These are phyloP conservation scores for Termitomyces sp. DNA, from an alignment of 768 basidiomycete genomes.

Conservation along the genomic window DNA sequence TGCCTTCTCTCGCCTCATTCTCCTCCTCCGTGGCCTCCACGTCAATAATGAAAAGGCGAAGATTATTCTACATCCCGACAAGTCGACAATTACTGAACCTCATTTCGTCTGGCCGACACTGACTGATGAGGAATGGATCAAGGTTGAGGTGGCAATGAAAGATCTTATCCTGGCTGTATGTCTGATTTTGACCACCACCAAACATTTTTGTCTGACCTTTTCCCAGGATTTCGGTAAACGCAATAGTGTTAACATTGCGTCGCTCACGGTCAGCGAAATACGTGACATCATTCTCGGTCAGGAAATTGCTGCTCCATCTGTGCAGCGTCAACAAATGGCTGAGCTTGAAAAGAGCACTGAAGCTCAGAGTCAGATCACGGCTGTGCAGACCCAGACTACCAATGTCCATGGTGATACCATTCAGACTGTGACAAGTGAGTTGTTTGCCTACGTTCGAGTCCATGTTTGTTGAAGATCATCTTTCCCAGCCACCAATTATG, in stretches of 20 bases:
- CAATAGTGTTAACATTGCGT: conserved; percentile 98
- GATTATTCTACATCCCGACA: conserved; percentile 95
- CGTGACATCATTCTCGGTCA: conserved; percentile 98
- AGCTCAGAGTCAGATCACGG: conserved; percentile 92
- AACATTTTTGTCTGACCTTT: conserved; percentile 1
- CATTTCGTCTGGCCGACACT: conserved; percentile 98
- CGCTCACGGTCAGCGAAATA: conserved; percentile 92
- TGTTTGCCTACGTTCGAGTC: neutral
- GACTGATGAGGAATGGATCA: conserved; percentile 95
- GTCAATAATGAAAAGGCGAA: conserved; percentile 99
- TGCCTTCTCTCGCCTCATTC: conserved; percentile 95
- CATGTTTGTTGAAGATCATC: conserved; percentile 1
- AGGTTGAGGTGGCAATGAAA: conserved; percentile 98
- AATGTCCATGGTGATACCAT: conserved; percentile 97
- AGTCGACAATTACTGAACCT: conserved; percentile 92
- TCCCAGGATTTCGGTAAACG: conserved; percentile 93
- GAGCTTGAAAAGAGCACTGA: conserved; percentile 96
- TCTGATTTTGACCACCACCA: neutral
- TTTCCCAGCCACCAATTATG: conserved; percentile 87
- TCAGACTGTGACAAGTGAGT: conserved; percentile 85
- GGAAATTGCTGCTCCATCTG: conserved; percentile 93
- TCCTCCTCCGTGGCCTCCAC: conserved; percentile 94
- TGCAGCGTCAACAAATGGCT: conserved; percentile 98
- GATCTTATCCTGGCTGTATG: conserved; percentile 87
- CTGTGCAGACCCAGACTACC: conserved; percentile 96